Conservation (phyloP, 257 asterid genomes). For the Solanum lignicaule region DNA sequence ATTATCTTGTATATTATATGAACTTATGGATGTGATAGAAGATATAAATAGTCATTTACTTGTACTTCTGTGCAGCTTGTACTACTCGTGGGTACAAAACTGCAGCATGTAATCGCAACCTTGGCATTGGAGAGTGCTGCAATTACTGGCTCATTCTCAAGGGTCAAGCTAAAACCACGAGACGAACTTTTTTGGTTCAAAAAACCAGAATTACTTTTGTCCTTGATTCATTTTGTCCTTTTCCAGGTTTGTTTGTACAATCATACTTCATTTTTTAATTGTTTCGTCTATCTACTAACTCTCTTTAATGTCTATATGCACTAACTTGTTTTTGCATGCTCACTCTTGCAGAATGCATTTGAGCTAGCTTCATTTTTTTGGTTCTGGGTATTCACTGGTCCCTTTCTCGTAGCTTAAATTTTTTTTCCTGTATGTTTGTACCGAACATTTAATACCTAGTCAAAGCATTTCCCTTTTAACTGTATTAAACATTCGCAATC, state of each 20-base stretch:
- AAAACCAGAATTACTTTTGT: slow-evolving; percentile 68
- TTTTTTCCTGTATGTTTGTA: background rate
- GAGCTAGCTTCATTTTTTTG: slow-evolving; percentile 98
- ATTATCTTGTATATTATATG: background rate
- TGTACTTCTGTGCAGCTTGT: slow-evolving; percentile 54
- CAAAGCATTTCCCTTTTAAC: background rate
- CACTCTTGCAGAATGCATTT: slow-evolving; percentile 34
- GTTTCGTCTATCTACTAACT: background rate
- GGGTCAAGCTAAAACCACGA: slow-evolving; percentile 66
- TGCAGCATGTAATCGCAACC: slow-evolving; percentile 93
- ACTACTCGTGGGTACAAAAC: slow-evolving; percentile 79
- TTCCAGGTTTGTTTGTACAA: slow-evolving; percentile 65
- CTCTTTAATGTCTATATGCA: background rate
- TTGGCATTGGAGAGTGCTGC: slow-evolving; percentile 95
- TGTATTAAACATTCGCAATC: background rate
- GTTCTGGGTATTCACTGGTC: slow-evolving; percentile 79
- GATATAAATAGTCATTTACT: background rate
- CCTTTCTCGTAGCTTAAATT: background rate
- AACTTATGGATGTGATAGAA: background rate
- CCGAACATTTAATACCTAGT: background rate
- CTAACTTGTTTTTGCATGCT: slow-evolving; percentile 1
- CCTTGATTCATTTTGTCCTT: slow-evolving; percentile 81
- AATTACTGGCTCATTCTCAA: slow-evolving; percentile 38
- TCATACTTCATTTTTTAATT: background rate
- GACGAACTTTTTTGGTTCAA: slow-evolving; percentile 97